Base-by-base conservation (phyloP, 805 yeast species). In the Saturnispora kantuleensis region DNA sequence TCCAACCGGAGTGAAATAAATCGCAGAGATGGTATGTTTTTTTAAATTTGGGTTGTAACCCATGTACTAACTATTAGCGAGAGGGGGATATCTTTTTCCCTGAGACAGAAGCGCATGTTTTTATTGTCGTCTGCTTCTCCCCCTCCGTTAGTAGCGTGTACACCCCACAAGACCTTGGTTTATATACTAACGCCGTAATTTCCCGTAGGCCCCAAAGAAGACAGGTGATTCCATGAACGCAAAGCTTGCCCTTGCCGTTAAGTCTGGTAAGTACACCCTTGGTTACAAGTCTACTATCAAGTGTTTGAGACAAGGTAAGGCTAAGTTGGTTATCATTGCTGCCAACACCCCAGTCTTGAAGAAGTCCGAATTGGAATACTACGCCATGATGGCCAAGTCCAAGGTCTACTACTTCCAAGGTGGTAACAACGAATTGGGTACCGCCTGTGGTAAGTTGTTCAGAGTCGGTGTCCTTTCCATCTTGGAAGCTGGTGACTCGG, bases 361-460 rank as follows among this genome's bases (percentile, higher is more conserved):
- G 84, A 90, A 93, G 80, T 87, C 97, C 62, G 99, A 93, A 83
- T 82, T 93, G 73, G 98, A 93, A 81, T 93, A 93, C 84, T 93
- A 93, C 87, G 97, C 97, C 68, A 90, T 93, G 98, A 84, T 93
- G 72, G 84, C 97, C 71, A 90, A 89, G 86, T 85, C 96, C 70
- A 79, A 79, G 67, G 83, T 81, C 58, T 89, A 90, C 93, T 94
- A 89, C 89, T 93, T 89, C 95, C 93, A 83, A 76, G 97, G 97
- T 80, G 95, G 96, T 74, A 90, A 90, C 96, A 90, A 90, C 77
- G 97, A 90, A 79, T 86, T 90, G 69, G 97, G 97, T 80, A 93
- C 99, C 64, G 96, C 96, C 63, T 90, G 96, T 77, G 99, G 99
- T 89, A 90, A 86, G 76, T 87, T 93, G 68, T 93, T 93, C 96